Evolutionary conservation across 768 basidiomycete genomes (phyloP).

Genomic region (Tricholoma terreum): DNA sequence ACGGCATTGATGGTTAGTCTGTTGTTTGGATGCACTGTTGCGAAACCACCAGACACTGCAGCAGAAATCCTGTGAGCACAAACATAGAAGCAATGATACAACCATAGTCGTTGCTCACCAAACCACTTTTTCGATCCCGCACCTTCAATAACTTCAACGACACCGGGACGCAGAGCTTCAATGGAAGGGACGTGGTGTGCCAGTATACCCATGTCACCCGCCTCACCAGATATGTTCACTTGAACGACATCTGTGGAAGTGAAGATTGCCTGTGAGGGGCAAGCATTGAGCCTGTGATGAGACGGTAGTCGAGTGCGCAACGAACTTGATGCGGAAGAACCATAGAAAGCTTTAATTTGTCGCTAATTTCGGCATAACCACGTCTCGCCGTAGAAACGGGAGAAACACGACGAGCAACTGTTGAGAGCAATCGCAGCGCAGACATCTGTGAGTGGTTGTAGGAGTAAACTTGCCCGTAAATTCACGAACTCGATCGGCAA

Average conservation of each 20-base stretch:
- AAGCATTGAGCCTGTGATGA: constrained; percentile 6
- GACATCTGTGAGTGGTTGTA: constrained; percentile 52
- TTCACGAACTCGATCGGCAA: constrained; percentile 38
- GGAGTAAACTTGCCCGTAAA: constrained; percentile 33
- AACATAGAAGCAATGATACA: background rate
- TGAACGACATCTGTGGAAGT: constrained; percentile 89
- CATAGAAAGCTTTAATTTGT: constrained; percentile 90
- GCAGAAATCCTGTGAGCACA: constrained; percentile 1
- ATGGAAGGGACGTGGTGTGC: constrained; percentile 99
- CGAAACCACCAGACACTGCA: constrained; percentile 92
- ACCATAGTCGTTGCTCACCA: constrained; percentile 51
- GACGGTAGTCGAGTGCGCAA: background rate
- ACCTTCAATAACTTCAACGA: constrained; percentile 91
- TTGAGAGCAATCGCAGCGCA: constrained; percentile 67
- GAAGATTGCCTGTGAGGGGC: constrained; percentile 71
- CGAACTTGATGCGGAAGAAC: constrained; percentile 93
- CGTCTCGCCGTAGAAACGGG: constrained; percentile 56
- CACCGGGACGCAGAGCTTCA: constrained; percentile 90
- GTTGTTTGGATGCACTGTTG: constrained; percentile 97
- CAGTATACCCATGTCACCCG: constrained; percentile 98
- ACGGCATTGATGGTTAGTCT: constrained; percentile 94
- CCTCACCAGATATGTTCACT: constrained; percentile 90
- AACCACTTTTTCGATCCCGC: constrained; percentile 93
- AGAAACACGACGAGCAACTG: constrained; percentile 58
- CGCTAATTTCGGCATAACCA: constrained; percentile 88